Evolutionary conservation across 148 eudicot species (phyloP), one percentile per base, ranked within the genome.

Genomic region (Rhododendron kiyosumense): DNA sequence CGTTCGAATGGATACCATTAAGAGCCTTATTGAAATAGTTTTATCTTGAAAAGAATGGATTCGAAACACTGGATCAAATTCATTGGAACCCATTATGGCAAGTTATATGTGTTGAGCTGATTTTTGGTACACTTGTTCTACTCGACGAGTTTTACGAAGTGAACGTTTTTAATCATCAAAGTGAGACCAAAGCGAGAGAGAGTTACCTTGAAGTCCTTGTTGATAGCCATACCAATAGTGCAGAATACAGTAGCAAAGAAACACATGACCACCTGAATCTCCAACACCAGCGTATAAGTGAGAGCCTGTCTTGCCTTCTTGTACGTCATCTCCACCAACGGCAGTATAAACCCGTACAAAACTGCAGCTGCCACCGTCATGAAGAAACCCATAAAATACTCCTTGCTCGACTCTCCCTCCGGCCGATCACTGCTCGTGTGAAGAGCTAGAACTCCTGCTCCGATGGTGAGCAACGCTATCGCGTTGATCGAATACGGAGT

Each of bases 261-360:
- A n/a, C 73, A 65, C 73, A 65, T 83, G 3, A 93, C 91, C 4
- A 90, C 79, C 89, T 94, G 98, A 87, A 92, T 85, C 91, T 94
- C 98, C 91, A 94, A 86, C 32, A 93, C 94, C 78, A 94, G 78
- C 8, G 91, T 84, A 78, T 91, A 94, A 26, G 61, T 87, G 36
- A 93, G 78, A 8, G 52, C 83, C 80, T 87, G 89, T 24, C 85
- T 88, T 1, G 92, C 91, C 83, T 84, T 92, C 85, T 82, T 89
- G 85, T 93, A 94, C 22, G 86, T 87, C n/a, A 94, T 57, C 83
- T 94, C 98, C 9, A 94, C 86, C 87, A 91, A 18, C 8, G 98
- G 95, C 81, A 94, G 83, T 76, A 94, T 84, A 20, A 90, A 46
- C 54, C 94, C 95, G 54, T 88, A 93, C 28, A 90, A 45, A 9